phyloP scores from a whole-genome alignment of 768 basidiomycete genomes.

The Peribolospora kevripleyi region DNA sequence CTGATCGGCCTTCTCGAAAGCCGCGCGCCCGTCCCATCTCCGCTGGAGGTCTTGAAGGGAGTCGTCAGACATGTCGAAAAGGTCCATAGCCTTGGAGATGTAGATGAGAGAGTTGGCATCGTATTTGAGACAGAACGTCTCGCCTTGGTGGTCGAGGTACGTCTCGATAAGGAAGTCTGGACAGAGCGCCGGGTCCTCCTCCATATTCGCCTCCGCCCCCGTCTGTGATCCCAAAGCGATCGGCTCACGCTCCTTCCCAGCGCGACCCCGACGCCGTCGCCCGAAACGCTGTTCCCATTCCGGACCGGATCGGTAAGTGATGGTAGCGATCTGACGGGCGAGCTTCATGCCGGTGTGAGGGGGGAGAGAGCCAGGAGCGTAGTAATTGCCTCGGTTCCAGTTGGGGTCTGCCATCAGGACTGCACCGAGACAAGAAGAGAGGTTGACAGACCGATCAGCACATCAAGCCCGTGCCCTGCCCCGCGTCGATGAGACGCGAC shows the following conservation, averaged over 20 bases:
- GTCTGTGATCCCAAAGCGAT: conserved; percentile 18
- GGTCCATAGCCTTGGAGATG: conserved; percentile 96
- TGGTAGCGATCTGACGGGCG: conserved; percentile 93
- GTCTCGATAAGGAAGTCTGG: conserved; percentile 98
- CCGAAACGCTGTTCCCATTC: conserved; percentile 99
- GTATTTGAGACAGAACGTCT: conserved; percentile 74
- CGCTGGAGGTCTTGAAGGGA: conserved; percentile 41
- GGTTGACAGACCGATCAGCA: neutral
- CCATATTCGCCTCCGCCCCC: conserved; percentile 6
- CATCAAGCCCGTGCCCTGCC: neutral
- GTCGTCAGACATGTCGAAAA: conserved; percentile 77
- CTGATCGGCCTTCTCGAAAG: neutral
- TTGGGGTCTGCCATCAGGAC: conserved; percentile 99
- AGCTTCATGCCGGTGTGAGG: conserved; percentile 98
- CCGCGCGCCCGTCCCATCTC: conserved; percentile 9
- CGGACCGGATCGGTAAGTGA: conserved; percentile 94
- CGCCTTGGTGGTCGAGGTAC: conserved; percentile 72
- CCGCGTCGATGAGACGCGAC: conserved; percentile 13
- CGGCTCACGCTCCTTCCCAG: neutral
- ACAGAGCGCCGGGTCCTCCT: conserved; percentile 43
- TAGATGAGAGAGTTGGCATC: conserved; percentile 98
- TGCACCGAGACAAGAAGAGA: conserved; percentile 17
- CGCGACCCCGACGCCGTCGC: conserved; percentile 29
- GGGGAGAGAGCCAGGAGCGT: conserved; percentile 46
- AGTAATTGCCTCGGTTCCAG: conserved; percentile 98